Evolutionary conservation across 2,329 filamentous ascomycete species (phyloP).

Genomic region (Sarocladium brachiariae): DNA sequence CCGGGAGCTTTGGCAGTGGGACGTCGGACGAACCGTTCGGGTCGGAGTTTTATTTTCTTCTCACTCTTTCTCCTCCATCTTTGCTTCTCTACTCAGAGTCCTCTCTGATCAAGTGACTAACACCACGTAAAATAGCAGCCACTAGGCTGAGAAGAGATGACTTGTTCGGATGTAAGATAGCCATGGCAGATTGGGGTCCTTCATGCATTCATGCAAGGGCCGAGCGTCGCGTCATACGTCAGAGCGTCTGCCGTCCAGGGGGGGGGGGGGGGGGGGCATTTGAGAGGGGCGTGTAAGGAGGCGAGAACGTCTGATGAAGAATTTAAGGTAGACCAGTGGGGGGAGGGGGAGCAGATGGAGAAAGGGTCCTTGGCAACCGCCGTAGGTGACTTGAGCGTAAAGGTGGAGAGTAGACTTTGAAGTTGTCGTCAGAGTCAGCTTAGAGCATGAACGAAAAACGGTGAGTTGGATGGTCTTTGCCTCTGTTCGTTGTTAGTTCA

Average conservation of each 20-base stretch:
- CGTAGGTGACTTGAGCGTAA: not conserved
- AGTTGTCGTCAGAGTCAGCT: not conserved
- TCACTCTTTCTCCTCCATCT: no score
- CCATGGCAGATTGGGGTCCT: constrained; percentile 1
- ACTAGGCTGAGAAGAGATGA: constrained; percentile 3
- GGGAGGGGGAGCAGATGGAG: not conserved
- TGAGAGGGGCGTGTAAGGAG: not conserved
- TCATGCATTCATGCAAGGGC: constrained; percentile 8
- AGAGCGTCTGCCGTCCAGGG: not conserved
- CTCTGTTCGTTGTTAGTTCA: not conserved
- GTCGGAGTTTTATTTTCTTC: not conserved
- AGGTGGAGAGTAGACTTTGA: not conserved
- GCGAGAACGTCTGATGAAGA: not conserved
- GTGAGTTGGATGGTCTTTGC: constrained; percentile 1
- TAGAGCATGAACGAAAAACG: not conserved
- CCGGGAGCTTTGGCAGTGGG: constrained; percentile 4
- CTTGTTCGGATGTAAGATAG: not conserved
- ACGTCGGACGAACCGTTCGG: constrained; percentile 8
- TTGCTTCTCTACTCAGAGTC: no score
- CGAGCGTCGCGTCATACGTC: constrained; percentile 3
- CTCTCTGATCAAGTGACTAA: no score
- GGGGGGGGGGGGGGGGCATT: no score
- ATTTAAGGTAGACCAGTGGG: constrained; percentile 2
- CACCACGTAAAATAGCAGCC: not conserved
- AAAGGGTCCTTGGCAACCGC: not conserved